Conservation (phyloP, 257 asterid species). For the Gentiana dahurica region DNA sequence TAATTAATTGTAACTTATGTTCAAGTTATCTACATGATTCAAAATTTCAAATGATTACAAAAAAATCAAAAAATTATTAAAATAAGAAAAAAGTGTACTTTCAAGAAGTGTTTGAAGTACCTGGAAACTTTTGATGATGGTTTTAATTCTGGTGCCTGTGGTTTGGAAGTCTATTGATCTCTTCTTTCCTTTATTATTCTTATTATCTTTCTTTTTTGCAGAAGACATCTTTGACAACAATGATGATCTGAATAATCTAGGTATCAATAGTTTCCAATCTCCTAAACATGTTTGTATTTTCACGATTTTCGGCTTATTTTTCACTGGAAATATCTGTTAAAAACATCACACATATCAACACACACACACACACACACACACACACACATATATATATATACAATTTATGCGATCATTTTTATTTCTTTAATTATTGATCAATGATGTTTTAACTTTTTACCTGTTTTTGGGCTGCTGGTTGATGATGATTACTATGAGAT, state of each 20-base stretch:
- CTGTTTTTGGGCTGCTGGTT: background rate
- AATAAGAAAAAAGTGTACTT: too few relatives aligned
- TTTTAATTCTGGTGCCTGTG: slow-evolving; percentile 3
- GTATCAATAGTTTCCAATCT: slow-evolving; percentile 23
- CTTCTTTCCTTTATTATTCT: slow-evolving; percentile 6
- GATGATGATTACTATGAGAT: background rate
- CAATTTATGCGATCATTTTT: too few relatives aligned
- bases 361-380: background rate
- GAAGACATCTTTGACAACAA: background rate
- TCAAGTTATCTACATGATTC: too few relatives aligned
- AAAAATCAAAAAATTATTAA: too few relatives aligned
- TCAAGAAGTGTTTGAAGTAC: background rate
- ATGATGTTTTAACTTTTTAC: too few relatives aligned
- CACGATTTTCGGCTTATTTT: slow-evolving; percentile 10
- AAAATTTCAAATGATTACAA: too few relatives aligned
- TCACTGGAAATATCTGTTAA: slow-evolving; percentile 17
- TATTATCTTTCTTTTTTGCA: too few relatives aligned
- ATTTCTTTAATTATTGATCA: too few relatives aligned
- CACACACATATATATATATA: too few relatives aligned
- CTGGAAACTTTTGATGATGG: slow-evolving; percentile 3
- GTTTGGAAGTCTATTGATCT: background rate
- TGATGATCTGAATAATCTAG: slow-evolving; percentile 23
- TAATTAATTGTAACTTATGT: too few relatives aligned
- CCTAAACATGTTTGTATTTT: slow-evolving; percentile 24
- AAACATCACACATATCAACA: background rate